Conservation (phyloP, 2,329 filamentous ascomycete genomes). For the Trichoderma simmonsii region DNA sequence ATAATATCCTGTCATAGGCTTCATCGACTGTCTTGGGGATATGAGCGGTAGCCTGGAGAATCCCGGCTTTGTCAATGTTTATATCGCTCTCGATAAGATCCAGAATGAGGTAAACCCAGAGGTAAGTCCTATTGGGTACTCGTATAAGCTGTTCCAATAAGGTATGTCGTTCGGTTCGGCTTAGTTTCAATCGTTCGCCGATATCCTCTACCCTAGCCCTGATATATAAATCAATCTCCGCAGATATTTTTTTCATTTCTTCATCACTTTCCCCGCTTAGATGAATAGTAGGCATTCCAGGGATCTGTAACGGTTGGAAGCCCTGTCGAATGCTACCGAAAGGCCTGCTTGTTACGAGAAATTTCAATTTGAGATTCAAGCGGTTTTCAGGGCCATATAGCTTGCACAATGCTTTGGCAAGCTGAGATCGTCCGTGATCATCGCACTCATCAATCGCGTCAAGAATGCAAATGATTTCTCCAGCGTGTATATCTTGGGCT, state of each 20-base stretch:
- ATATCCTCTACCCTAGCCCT: not conserved
- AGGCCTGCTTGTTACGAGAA: not conserved
- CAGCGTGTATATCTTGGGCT: not conserved
- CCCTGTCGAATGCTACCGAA: not conserved
- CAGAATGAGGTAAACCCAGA: conserved; percentile 21
- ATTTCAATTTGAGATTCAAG: not conserved
- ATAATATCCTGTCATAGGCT: not conserved
- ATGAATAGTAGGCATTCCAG: not conserved
- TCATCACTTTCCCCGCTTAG: not conserved
- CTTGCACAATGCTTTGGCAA: not conserved
- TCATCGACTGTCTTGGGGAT: not conserved
- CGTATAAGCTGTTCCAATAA: not conserved
- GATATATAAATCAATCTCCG: not conserved
- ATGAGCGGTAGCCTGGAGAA: conserved; percentile 4
- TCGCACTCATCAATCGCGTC: not conserved
- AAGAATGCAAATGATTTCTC: not conserved
- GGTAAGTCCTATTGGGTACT: not conserved
- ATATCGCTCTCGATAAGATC: not conserved
- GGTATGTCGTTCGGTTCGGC: not conserved
- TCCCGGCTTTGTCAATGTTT: not conserved
- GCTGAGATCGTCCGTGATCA: not conserved
- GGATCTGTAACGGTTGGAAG: not conserved
- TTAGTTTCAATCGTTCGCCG: not conserved
- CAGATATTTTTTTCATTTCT: not conserved
- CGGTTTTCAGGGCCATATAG: not conserved